Evolutionary conservation across 2,329 filamentous ascomycete genomes (phyloP), one percentile per base, ranked within the genome.

Genomic region (Fusarium staphyleae): DNA sequence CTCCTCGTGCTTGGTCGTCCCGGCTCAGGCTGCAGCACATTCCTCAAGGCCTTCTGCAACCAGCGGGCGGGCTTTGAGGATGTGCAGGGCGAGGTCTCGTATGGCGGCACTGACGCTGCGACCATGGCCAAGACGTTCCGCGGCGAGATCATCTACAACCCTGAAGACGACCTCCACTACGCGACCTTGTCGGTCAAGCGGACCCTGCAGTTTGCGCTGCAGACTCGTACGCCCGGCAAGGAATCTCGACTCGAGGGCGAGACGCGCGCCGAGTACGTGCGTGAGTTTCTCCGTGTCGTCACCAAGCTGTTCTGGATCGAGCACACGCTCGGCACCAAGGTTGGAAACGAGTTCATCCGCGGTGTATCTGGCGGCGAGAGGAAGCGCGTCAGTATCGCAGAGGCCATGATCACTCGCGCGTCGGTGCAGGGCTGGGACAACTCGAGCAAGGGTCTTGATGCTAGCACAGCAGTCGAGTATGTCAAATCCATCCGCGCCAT

Each of bases 361-460:
- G 75, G 75, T 19, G 80, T 88, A 0, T 85, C 81, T 4, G 86
- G 86, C 18, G 86, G 86, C 33, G 86, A 88, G 68, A 78, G 85
- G 47, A 91, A 93, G 74, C 85, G 90, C 69, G 89, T 93, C 3
- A 87, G 84, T 32, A 89, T 92, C 56, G 88, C 87, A 1, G 88
- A 92, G 69, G 87, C 24, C 5, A 83, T 88, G 51, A 79, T 82
- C 9, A 78, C 77, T 1, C 72, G 78, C n/a, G 82, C 84, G 2
- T 85, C 81, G 0, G 83, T 91, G 0, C 83, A 88, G 12, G 87
- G 85, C 59, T 91, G 87, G 87, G 88, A 91, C 66, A 91, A 91
- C 67, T 86, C 84, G 0, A 91, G 87, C 3, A 79, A 87, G 46
- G 88, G 88, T 12, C 76, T 91, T 0, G 88, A 91, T 67, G 86